Evolutionary conservation across 495 filamentous ascomycete species (phyloP).

Genomic region (Recurvomyces mirabilis): DNA sequence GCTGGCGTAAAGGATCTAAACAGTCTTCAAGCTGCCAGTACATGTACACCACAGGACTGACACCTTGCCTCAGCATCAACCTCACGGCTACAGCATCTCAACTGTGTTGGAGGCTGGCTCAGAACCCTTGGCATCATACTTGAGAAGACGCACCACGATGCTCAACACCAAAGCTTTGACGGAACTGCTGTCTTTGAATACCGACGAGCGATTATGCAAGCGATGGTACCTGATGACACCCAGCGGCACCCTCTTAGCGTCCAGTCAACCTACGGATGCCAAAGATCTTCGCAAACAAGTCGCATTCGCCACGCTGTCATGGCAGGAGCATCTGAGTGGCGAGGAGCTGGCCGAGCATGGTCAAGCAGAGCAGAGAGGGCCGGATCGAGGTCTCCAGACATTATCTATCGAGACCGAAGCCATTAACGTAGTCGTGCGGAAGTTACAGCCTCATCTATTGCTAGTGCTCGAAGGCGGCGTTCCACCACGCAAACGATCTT

Average conservation of each 20-base stretch:
- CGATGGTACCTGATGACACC: slow-evolving; percentile 34
- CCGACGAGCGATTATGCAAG: slow-evolving; percentile 28
- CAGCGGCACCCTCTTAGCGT: slow-evolving; percentile 32
- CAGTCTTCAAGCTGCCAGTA: too few relatives aligned
- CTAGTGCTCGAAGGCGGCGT: slow-evolving; percentile 33
- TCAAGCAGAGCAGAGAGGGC: neutral
- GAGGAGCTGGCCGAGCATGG: neutral
- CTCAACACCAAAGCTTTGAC: slow-evolving; percentile 31
- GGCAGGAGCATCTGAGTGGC: slow-evolving; percentile 25
- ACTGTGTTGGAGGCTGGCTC: too few relatives aligned
- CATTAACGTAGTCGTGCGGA: slow-evolving; percentile 30
- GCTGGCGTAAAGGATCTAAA: too few relatives aligned
- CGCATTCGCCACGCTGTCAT: slow-evolving; percentile 28
- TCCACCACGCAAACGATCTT: slow-evolving; percentile 22
- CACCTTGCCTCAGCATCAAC: too few relatives aligned
- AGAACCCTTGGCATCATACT: too few relatives aligned
- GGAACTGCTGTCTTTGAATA: slow-evolving; percentile 32
- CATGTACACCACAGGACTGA: too few relatives aligned
- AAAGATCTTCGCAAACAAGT: slow-evolving; percentile 31
- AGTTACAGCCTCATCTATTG: slow-evolving; percentile 29
- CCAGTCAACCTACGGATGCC: slow-evolving; percentile 30
- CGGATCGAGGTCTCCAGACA: slow-evolving; percentile 24
- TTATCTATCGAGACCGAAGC: slow-evolving; percentile 30
- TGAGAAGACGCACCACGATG: too few relatives aligned
- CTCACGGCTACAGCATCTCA: too few relatives aligned